Percentiles rank a stretch among this genome's conserved stretches.
These are phyloP conservation scores for Sporothrix sp. DNA, from an alignment of 2,329 filamentous ascomycete genomes.

Conservation along the genomic window DNA sequence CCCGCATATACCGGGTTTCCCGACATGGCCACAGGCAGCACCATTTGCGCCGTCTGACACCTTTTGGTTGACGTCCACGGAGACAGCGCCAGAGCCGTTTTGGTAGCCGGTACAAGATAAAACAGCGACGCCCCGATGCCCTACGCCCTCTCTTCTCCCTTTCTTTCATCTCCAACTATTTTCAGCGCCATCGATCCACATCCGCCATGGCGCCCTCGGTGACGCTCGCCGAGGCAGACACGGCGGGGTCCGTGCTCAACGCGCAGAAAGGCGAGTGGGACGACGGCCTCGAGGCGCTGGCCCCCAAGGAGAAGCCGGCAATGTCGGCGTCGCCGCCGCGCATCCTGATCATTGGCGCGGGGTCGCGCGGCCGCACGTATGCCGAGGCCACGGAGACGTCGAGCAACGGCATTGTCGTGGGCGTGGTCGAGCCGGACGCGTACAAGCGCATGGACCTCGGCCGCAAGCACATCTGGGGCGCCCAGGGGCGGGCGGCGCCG, in stretches of 20 bases:
- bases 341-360: conserved; percentile 73
- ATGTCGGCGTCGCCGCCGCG: conserved; percentile 46
- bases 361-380: conserved; percentile 68
- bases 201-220: neutral
- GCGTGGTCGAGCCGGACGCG: conserved; percentile 69
- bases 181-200: no score
- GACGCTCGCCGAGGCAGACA: neutral
- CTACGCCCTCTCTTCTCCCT: no score
- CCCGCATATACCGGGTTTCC: no score
- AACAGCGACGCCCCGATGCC: no score
- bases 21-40: no score
- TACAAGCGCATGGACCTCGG: conserved; percentile 70
- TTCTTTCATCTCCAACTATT: no score
- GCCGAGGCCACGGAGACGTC: conserved; percentile 56
- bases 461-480: conserved; percentile 61
- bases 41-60: no score
- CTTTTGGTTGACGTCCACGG: no score
- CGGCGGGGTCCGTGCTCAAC: neutral
- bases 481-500: conserved; percentile 27
- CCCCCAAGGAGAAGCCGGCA: conserved; percentile 31
- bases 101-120: no score
- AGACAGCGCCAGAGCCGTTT: no score
- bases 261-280: conserved; percentile 7
- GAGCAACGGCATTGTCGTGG: conserved; percentile 59
- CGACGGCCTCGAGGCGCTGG: conserved; percentile 18